A percentile compares a stretch with the other conserved stretches of the same genome.
These are phyloP conservation scores for Termitomyces eurrhizus DNA, from an alignment of 768 basidiomycete genomes.

Conservation along the genomic window DNA sequence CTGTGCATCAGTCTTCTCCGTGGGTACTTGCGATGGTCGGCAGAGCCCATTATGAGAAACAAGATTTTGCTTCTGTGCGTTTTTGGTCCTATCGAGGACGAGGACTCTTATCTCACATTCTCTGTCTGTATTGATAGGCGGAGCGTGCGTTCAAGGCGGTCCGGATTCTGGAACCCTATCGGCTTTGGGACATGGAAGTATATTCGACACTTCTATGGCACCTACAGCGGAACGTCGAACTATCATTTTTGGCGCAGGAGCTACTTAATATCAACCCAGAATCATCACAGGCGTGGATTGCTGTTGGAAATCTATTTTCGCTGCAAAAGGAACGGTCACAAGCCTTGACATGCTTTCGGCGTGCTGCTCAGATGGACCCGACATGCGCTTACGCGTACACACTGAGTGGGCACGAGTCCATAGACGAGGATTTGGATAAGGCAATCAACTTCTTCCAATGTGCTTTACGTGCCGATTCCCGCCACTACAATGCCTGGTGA, in stretches of 20 bases:
- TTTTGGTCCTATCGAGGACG: slow-evolving; percentile 10
- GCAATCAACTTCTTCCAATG: slow-evolving; percentile 90
- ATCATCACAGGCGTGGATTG: slow-evolving; percentile 91
- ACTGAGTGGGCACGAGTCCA: slow-evolving; percentile 92
- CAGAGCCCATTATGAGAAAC: slow-evolving; percentile 84
- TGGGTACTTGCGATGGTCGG: slow-evolving; percentile 83
- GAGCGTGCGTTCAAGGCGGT: slow-evolving; percentile 85
- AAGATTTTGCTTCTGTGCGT: slow-evolving; percentile 86
- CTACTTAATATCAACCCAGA: slow-evolving; percentile 81
- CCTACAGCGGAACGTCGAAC: slow-evolving; percentile 73
- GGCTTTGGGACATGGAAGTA: slow-evolving; percentile 90
- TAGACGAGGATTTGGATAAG: slow-evolving; percentile 93
- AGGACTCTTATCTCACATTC: slow-evolving; percentile 21
- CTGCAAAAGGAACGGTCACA: slow-evolving; percentile 91
- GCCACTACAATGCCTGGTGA: slow-evolving; percentile 98
- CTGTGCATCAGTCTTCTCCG: slow-evolving; percentile 66
- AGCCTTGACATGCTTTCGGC: slow-evolving; percentile 90
- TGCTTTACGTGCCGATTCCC: slow-evolving; percentile 84
- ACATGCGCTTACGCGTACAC: slow-evolving; percentile 95
- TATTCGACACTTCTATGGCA: slow-evolving; percentile 98
- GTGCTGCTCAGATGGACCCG: slow-evolving; percentile 87
- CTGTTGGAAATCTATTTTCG: slow-evolving; percentile 93
- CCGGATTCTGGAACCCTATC: slow-evolving; percentile 84
- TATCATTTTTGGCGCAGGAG: slow-evolving; percentile 93
- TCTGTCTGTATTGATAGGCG: slow-evolving; percentile 48